Conservation (phyloP, 495 filamentous ascomycete genomes). For the Podospora appendiculata region DNA sequence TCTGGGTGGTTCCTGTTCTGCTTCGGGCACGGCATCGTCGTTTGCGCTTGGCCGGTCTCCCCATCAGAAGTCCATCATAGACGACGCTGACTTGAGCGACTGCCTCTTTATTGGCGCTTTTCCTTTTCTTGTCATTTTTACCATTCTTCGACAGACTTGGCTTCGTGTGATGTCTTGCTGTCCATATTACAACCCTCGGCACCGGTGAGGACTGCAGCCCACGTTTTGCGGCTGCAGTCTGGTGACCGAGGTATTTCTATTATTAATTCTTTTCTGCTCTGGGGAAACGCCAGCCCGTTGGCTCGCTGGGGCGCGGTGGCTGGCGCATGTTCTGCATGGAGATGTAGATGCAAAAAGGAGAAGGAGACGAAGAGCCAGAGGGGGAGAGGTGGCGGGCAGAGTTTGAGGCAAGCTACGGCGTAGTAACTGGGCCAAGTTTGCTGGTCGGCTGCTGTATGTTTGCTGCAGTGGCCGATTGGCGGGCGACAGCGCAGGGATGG, state of each 20-base stretch:
- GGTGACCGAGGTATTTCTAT: slow-evolving; percentile 28
- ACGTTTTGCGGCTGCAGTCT: slow-evolving; percentile 35
- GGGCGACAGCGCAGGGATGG: too few species aligned
- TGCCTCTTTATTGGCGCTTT: slow-evolving; percentile 13
- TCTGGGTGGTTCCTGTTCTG: slow-evolving; percentile 21
- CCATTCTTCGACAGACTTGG: slow-evolving; percentile 16
- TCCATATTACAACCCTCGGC: slow-evolving; percentile 19
- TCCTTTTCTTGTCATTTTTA: slow-evolving; percentile 17
- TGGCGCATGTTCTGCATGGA: neutral
- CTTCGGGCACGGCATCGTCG: slow-evolving; percentile 8
- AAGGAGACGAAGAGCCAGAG: neutral
- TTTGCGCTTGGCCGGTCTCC: neutral
- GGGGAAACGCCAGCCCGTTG: neutral
- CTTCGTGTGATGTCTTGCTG: slow-evolving; percentile 14
- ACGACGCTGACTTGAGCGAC: slow-evolving; percentile 1
- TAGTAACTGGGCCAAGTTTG: too few species aligned
- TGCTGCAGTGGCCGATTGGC: too few species aligned
- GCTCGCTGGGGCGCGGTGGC: neutral
- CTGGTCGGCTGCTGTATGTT: too few species aligned
- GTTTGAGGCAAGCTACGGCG: too few species aligned
- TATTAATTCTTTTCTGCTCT: slow-evolving; percentile 32
- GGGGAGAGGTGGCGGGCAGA: neutral
- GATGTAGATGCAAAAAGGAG: neutral
- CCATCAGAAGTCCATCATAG: slow-evolving; percentile 1
- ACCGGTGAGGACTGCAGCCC: slow-evolving; percentile 23